phyloP scores from a whole-genome alignment of 805 yeast genomes.

The Candida andamanensis region DNA sequence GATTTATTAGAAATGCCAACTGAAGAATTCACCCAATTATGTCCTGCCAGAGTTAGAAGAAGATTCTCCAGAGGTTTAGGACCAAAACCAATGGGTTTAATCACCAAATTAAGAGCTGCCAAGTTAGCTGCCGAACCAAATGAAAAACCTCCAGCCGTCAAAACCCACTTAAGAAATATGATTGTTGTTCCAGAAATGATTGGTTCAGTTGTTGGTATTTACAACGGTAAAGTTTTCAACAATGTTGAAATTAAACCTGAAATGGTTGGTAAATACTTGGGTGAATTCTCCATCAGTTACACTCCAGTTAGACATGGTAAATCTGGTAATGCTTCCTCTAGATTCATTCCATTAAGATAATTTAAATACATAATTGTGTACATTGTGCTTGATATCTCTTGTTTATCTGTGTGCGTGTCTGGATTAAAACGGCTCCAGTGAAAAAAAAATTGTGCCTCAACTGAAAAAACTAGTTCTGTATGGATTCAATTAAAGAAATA shows the following conservation, averaged over 20 bases:
- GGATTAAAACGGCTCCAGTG: neutral
- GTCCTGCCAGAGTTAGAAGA: constrained; percentile 99
- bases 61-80: constrained; percentile 98
- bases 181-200: constrained; percentile 99
- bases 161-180: constrained; percentile 99
- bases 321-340: constrained; percentile 80
- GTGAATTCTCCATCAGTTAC: constrained; percentile 99
- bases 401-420: neutral
- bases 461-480: no score
- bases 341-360: constrained; percentile 66
- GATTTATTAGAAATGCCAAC: constrained; percentile 89
- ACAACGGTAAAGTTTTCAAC: constrained; percentile 99
- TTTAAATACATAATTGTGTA: no score
- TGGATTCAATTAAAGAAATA: constrained; percentile 33
- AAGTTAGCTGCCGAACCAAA: constrained; percentile 83
- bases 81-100: constrained; percentile 90
- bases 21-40: constrained; percentile 95
- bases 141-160: constrained; percentile 97
- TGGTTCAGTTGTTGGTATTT: constrained; percentile 96
- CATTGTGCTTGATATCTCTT: no score
- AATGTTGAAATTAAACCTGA: constrained; percentile 98
- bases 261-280: constrained; percentile 99
- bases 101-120: constrained; percentile 97
- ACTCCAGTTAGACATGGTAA: constrained; percentile 99
- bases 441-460: no score